These are phyloP conservation scores for Micractinium sp. DNA, from an alignment of 139 green algal genomes.

Conservation along the genomic window DNA sequence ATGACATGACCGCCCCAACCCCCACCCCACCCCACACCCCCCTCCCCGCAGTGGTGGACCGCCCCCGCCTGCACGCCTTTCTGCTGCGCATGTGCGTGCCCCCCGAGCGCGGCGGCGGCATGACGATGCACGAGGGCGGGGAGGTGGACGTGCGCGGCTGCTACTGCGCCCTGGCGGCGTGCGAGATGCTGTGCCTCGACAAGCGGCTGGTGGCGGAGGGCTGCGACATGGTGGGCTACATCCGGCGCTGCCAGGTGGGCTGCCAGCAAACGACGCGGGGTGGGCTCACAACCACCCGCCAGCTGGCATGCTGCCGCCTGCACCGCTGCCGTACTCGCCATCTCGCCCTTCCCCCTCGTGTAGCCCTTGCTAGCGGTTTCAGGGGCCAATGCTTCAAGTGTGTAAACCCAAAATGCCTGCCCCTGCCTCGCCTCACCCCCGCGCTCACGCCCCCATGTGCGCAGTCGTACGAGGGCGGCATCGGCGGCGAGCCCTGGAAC, in stretches of 20 bases:
- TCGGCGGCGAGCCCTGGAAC: slow-evolving; percentile 95
- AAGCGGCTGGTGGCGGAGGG: slow-evolving; percentile 54
- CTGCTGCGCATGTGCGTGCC: slow-evolving; percentile 79
- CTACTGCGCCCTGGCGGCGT: slow-evolving; percentile 89
- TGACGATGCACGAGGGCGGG: slow-evolving; percentile 90
- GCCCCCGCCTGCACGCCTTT: slow-evolving; percentile 65
- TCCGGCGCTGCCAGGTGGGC: slow-evolving; percentile 72
- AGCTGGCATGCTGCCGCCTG: neutral
- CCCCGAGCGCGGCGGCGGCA: slow-evolving; percentile 72
- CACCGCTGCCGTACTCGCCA: neutral
- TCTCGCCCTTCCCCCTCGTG: too few species aligned
- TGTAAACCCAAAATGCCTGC: neutral
- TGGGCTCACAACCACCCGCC: neutral
- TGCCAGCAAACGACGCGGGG: neutral
- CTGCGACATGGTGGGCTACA: slow-evolving; percentile 68
- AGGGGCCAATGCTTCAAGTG: too few species aligned
- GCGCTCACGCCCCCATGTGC: neutral
- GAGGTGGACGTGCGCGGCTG: slow-evolving; percentile 93
- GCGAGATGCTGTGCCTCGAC: slow-evolving; percentile 82
- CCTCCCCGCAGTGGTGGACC: slow-evolving; percentile 51
- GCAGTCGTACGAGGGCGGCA: slow-evolving; percentile 91
- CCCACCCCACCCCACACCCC: neutral
- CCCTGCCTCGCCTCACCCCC: neutral
- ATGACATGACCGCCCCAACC: too few species aligned
- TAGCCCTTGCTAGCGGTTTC: too few species aligned